A percentile compares a stretch with the other conserved stretches of the same genome.
phyloP scores from a whole-genome alignment of 2,329 filamentous ascomycete species.

The Elsinoe batatas region DNA sequence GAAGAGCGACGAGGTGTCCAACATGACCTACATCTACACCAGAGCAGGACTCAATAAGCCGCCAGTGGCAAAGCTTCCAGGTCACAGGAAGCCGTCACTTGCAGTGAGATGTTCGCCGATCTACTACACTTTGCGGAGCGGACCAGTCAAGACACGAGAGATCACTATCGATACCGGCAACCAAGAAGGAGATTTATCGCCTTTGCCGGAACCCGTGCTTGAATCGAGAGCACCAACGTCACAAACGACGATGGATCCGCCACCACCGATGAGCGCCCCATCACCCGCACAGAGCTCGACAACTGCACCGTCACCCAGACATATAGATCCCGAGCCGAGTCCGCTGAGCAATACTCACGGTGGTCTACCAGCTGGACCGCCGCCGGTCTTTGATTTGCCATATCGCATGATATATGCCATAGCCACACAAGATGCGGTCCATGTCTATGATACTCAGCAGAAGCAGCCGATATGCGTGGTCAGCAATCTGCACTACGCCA shows the following conservation, averaged over 20 bases:
- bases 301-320: slow-evolving; percentile 44
- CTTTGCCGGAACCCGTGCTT: slow-evolving; percentile 71
- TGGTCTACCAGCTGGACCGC: slow-evolving; percentile 35
- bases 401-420: slow-evolving; percentile 96
- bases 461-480: slow-evolving; percentile 87
- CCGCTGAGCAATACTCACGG: slow-evolving; percentile 38
- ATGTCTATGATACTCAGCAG: slow-evolving; percentile 95
- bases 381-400: slow-evolving; percentile 67
- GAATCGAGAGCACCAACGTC: slow-evolving; percentile 47
- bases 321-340: slow-evolving; percentile 42
- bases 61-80: slow-evolving; percentile 85
- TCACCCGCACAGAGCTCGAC: slow-evolving; percentile 42
- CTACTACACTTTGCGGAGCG: slow-evolving; percentile 69
- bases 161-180: slow-evolving; percentile 90
- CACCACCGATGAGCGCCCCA: slow-evolving; percentile 51
- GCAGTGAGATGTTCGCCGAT: slow-evolving; percentile 90
- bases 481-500: slow-evolving; percentile 93
- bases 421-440: slow-evolving; percentile 87
- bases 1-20: slow-evolving; percentile 80
- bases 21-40: slow-evolving; percentile 98
- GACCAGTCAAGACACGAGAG: slow-evolving; percentile 61
- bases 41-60: slow-evolving; percentile 93
- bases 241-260: slow-evolving; percentile 69
- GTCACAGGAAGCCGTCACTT: slow-evolving; percentile 96
- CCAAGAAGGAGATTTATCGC: slow-evolving; percentile 66